Evolutionary conservation across 441 rosid species (phyloP).

Genomic region (Metrosideros polymorpha): DNA sequence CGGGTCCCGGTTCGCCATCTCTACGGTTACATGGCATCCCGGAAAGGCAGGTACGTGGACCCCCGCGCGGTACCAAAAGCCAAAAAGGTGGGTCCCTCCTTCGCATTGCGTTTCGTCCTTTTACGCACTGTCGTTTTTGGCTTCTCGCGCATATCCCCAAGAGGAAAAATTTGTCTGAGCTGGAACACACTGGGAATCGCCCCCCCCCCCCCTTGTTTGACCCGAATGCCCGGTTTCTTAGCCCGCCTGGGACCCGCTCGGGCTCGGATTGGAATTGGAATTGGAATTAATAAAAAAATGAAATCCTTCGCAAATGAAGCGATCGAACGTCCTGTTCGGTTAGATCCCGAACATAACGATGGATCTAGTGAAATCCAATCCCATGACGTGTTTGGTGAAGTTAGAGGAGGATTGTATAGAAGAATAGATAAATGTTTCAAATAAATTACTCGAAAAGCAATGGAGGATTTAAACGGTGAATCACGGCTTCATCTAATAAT

Average conservation of each 20-base stretch:
- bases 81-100: neutral
- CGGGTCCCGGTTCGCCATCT: neutral
- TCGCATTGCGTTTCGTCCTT: neutral
- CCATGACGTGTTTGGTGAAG: neutral
- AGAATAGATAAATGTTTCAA: neutral
- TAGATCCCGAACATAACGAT: neutral
- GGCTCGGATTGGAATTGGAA: neutral
- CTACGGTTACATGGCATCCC: neutral
- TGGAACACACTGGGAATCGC: neutral
- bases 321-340: neutral
- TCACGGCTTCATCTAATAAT: neutral
- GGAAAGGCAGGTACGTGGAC: neutral
- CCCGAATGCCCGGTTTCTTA: neutral
- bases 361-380: neutral
- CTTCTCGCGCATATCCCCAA: neutral
- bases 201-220: neutral
- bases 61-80: neutral
- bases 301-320: neutral
- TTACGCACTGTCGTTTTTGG: neutral
- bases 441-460: neutral
- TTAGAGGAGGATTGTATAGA: neutral
- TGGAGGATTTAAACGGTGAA: rapidly evolving
- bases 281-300: neutral
- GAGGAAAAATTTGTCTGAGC: neutral
- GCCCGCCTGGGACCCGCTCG: neutral